A percentile compares a stretch with the other conserved stretches of the same genome.
Evolutionary conservation across 1,139 yeast genomes (phyloP).

Genomic region (Yamadazyma aaseri): DNA sequence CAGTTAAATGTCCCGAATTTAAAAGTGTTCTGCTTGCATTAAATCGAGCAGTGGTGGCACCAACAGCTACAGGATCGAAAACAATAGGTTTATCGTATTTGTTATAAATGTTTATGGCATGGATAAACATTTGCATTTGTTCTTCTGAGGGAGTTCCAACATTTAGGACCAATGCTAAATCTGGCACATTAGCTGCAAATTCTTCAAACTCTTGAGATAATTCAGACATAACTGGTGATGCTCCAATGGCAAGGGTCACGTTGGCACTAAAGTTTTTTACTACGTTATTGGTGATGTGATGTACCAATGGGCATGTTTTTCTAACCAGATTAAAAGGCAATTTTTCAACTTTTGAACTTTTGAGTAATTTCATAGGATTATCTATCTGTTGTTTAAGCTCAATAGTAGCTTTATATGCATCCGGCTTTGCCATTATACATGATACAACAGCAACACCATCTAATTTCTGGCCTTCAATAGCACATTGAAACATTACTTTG

Average conservation of each 20-base stretch:
- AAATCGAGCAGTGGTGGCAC: constrained; percentile 67
- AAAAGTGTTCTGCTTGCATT: constrained; percentile 49
- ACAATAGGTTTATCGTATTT: constrained; percentile 58
- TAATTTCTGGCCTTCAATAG: constrained; percentile 45
- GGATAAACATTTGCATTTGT: constrained; percentile 42
- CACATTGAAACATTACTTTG: constrained; percentile 52
- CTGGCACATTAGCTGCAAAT: constrained; percentile 52
- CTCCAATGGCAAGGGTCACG: constrained; percentile 82
- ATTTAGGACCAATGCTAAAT: constrained; percentile 62
- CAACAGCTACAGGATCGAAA: constrained; percentile 91
- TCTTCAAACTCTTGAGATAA: constrained; percentile 65
- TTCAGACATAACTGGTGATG: constrained; percentile 93
- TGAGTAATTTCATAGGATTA: not conserved
- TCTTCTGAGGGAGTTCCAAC: constrained; percentile 67
- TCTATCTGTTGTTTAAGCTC: constrained; percentile 22
- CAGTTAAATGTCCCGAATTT: constrained; percentile 59
- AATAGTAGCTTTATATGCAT: constrained; percentile 56
- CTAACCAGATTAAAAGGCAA: not conserved
- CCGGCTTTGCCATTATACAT: constrained; percentile 69
- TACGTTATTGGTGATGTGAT: constrained; percentile 88
- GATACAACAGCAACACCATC: constrained; percentile 90
- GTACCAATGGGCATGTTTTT: constrained; percentile 59
- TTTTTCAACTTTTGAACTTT: not conserved
- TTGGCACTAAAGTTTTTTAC: constrained; percentile 89
- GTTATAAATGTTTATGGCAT: constrained; percentile 63